Percentiles rank a stretch among this genome's conserved stretches.
These are phyloP conservation scores for Verticillium dahliae DNA, from an alignment of 2,329 filamentous ascomycete genomes.

Conservation along the genomic window DNA sequence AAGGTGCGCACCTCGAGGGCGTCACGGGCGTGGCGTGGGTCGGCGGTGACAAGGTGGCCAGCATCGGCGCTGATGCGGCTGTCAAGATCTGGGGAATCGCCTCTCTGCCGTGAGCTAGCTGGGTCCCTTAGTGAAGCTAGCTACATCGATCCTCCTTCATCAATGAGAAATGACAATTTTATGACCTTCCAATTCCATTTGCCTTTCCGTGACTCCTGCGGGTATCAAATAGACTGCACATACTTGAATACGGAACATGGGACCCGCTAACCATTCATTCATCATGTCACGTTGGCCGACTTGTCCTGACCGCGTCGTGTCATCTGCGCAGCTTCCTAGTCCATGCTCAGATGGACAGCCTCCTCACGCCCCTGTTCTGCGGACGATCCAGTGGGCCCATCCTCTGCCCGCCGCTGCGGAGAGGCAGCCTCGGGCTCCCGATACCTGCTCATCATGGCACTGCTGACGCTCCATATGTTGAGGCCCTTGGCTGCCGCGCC, in stretches of 20 bases:
- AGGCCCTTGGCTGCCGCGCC: neutral
- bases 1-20: slow-evolving; percentile 93
- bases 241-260: neutral
- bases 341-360: slow-evolving; percentile 28
- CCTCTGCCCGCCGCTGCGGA: neutral
- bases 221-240: neutral
- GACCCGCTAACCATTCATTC: neutral
- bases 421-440: neutral
- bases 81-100: slow-evolving; percentile 81
- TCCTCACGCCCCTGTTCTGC: slow-evolving; percentile 26
- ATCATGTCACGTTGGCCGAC: neutral
- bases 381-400: neutral
- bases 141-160: neutral
- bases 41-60: slow-evolving; percentile 63
- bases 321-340: slow-evolving; percentile 19
- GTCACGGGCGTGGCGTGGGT: slow-evolving; percentile 85
- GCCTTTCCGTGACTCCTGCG: neutral
- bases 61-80: slow-evolving; percentile 78
- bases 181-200: neutral
- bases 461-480: slow-evolving; percentile 9
- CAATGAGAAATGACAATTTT: neutral
- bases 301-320: neutral
- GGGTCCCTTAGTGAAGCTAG: neutral
- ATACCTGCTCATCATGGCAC: slow-evolving; percentile 8
- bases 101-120: slow-evolving; percentile 36